phyloP scores from a whole-genome alignment of 2,329 filamentous ascomycete genomes.

The Blastomyces percursus region DNA sequence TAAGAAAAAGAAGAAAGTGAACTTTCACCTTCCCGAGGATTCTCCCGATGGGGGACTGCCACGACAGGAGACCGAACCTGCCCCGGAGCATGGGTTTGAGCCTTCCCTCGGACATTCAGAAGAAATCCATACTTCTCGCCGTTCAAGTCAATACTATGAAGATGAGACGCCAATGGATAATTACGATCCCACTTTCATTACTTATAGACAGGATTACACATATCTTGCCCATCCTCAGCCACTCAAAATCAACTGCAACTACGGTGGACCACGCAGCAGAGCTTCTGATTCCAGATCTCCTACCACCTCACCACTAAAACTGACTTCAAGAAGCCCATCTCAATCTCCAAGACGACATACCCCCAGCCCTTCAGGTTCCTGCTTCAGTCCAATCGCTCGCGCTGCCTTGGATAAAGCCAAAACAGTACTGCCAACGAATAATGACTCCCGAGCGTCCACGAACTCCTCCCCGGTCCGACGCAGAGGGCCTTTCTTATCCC shows the following conservation, averaged over 20 bases:
- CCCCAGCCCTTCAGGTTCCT: neutral
- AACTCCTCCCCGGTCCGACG: constrained; percentile 4
- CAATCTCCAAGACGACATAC: neutral
- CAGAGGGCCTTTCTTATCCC: constrained; percentile 2
- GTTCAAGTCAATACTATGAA: neutral
- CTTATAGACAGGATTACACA: constrained; percentile 1
- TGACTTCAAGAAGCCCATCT: neutral
- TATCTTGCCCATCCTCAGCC: constrained; percentile 4
- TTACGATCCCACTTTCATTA: constrained; percentile 1
- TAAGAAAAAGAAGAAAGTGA: constrained; percentile 5
- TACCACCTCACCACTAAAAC: neutral
- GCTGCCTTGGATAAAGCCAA: neutral
- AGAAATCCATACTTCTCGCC: neutral
- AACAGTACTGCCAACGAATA: neutral
- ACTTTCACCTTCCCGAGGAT: constrained; percentile 1
- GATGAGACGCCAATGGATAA: neutral
- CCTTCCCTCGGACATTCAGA: too few relatives aligned
- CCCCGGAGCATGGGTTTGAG: neutral
- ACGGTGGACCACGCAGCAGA: neutral
- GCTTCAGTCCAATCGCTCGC: neutral
- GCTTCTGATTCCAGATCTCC: neutral
- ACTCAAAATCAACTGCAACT: constrained; percentile 4
- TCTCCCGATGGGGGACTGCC: neutral
- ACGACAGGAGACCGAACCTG: neutral
- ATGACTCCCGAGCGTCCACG: neutral